Evolutionary conservation across 495 filamentous ascomycete species (phyloP).

Genomic region (Coniosporium apollinis): DNA sequence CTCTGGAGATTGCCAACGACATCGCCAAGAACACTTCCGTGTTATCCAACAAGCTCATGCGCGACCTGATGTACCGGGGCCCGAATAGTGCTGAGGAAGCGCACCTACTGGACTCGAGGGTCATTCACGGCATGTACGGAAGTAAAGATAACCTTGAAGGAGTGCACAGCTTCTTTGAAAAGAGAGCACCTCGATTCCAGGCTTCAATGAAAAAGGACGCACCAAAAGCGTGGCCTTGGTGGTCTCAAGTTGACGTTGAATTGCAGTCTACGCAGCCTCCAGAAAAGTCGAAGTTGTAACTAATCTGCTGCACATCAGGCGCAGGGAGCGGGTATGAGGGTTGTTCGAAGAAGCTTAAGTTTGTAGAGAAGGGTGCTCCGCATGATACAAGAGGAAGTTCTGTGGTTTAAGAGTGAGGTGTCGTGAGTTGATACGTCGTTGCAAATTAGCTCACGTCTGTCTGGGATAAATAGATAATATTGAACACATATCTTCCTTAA

Average conservation of each 20-base stretch:
- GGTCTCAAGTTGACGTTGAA: conserved; percentile 20
- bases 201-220: conserved; percentile 31
- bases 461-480: no score
- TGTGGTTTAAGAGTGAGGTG: no score
- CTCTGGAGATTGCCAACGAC: conserved; percentile 39
- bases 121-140: conserved; percentile 38
- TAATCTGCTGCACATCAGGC: no score
- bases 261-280: neutral
- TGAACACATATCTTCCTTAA: no score
- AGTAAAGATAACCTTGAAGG: conserved; percentile 24
- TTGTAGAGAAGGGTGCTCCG: no score
- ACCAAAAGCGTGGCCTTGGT: conserved; percentile 32
- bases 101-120: conserved; percentile 39
- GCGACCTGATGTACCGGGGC: conserved; percentile 42
- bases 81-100: conserved; percentile 36
- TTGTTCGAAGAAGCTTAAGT: no score
- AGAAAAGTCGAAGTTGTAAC: neutral
- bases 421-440: no score
- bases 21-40: conserved; percentile 40
- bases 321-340: no score
- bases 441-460: no score
- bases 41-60: conserved; percentile 38
- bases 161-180: conserved; percentile 23
- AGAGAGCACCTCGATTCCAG: conserved; percentile 32
- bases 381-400: no score